Evolutionary conservation across 257 asterid genomes (phyloP).

Genomic region (Nicotiana otophora): DNA sequence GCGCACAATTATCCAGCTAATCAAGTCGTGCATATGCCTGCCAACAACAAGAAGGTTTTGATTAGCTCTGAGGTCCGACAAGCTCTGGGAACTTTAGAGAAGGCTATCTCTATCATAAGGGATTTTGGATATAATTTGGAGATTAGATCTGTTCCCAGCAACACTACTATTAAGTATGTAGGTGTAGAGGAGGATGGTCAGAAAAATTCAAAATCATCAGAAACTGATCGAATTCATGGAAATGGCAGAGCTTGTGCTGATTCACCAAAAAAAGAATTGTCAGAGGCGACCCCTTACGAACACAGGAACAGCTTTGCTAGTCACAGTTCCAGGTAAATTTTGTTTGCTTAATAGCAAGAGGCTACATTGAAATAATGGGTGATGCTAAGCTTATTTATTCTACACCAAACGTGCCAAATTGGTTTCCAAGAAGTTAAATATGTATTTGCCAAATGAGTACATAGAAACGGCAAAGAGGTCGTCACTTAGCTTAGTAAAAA

Average conservation of each 20-base stretch:
- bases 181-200: slow-evolving; percentile 18
- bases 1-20: slow-evolving; percentile 8
- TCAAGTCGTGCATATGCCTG: slow-evolving; percentile 21
- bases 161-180: not conserved
- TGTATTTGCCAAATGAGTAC: not conserved
- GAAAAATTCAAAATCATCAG: slow-evolving; percentile 18
- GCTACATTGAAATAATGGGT: not conserved
- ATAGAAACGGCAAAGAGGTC: not conserved
- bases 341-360: not conserved
- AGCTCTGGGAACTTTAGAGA: slow-evolving; percentile 60
- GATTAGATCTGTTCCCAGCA: slow-evolving; percentile 7
- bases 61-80: slow-evolving; percentile 33
- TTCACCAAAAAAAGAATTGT: slow-evolving; percentile 13
- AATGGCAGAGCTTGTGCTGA: slow-evolving; percentile 14
- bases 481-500: not conserved
- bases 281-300: slow-evolving; percentile 26
- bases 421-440: not conserved
- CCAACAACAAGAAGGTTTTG: slow-evolving; percentile 14
- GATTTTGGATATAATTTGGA: slow-evolving; percentile 24
- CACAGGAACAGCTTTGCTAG: slow-evolving; percentile 42
- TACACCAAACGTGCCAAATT: not conserved
- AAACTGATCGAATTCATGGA: slow-evolving; percentile 23
- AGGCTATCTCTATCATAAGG: slow-evolving; percentile 46
- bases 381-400: not conserved
- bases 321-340: slow-evolving; percentile 57